Evolutionary conservation across 768 basidiomycete species (phyloP).

Genomic region (Mycena vulgaris): DNA sequence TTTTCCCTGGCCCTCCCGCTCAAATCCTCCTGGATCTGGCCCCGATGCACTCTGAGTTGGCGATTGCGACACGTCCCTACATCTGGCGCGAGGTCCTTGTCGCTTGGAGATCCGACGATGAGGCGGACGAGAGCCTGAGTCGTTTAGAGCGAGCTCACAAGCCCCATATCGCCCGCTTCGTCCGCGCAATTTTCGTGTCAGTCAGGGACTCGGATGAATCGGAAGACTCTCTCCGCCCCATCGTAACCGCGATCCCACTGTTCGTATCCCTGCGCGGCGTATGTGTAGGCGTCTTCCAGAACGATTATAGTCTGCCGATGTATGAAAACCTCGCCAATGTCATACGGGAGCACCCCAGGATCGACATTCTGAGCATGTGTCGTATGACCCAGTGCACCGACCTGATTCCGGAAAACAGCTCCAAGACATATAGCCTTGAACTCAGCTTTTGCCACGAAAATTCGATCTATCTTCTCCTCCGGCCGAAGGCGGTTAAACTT

Average conservation of each 20-base stretch:
- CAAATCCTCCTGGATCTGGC: constrained; percentile 17
- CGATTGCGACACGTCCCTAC: constrained; percentile 18
- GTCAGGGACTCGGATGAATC: constrained; percentile 3
- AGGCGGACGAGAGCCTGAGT: neutral
- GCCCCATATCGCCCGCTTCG: constrained; percentile 14
- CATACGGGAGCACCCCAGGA: constrained; percentile 15
- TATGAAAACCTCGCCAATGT: neutral
- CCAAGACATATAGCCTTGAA: neutral
- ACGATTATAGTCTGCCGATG: constrained; percentile 9
- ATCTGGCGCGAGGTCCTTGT: constrained; percentile 24
- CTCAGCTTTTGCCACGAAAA: constrained; percentile 9
- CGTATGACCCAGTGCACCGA: neutral
- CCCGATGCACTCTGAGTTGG: constrained; percentile 17
- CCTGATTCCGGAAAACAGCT: neutral
- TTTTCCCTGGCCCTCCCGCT: constrained; percentile 20
- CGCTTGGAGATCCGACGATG: constrained; percentile 8
- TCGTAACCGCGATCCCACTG: neutral
- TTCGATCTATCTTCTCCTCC: neutral
- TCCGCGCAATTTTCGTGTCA: constrained; percentile 4
- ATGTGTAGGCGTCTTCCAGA: constrained; percentile 16
- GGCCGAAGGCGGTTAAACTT: neutral
- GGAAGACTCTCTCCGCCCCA: neutral
- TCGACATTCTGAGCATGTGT: constrained; percentile 12
- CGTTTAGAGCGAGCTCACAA: constrained; percentile 14
- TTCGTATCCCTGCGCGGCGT: constrained; percentile 14